A percentile compares a stretch with the other conserved stretches of the same genome.
Conservation (phyloP, 1,284 basidiomycete species). For the Ceratobasidium theobromae region DNA sequence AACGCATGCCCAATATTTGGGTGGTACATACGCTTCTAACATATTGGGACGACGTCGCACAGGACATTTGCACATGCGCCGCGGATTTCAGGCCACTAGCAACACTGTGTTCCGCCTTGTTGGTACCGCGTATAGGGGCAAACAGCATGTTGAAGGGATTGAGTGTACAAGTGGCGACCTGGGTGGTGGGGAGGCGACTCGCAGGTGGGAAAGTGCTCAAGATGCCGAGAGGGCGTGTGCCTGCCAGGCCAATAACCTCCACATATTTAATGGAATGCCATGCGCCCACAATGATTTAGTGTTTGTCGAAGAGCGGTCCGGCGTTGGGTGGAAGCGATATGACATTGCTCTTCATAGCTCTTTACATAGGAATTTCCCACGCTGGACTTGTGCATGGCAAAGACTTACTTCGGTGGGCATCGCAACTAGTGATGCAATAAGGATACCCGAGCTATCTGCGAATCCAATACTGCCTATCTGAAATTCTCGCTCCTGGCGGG, state of each 20-base stretch:
- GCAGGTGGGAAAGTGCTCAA: neutral
- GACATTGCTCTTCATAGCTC: slow-evolving; percentile 52
- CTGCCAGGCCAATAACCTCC: no score
- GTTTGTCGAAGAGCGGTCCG: slow-evolving; percentile 10
- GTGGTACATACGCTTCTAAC: no score
- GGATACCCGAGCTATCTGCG: slow-evolving; percentile 72
- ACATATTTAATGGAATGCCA: no score
- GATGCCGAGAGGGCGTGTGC: neutral
- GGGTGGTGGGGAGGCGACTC: neutral
- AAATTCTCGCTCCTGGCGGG: slow-evolving; percentile 70
- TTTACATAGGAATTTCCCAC: slow-evolving; percentile 73
- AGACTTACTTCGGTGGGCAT: slow-evolving; percentile 83
- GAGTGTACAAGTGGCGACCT: no score
- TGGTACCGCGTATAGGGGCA: neutral
- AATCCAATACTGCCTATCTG: slow-evolving; percentile 86
- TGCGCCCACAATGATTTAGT: no score
- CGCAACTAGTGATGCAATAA: slow-evolving; percentile 74
- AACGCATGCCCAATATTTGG: no score
- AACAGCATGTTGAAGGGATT: slow-evolving; percentile 3
- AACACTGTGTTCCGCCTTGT: slow-evolving; percentile 11
- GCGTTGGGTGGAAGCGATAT: neutral
- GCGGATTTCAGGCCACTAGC: slow-evolving; percentile 11
- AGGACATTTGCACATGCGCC: slow-evolving; percentile 8
- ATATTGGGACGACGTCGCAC: neutral
- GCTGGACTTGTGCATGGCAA: slow-evolving; percentile 69